Evolutionary conservation across 179 eudicot species (phyloP).

Genomic region (Silene coronaria): DNA sequence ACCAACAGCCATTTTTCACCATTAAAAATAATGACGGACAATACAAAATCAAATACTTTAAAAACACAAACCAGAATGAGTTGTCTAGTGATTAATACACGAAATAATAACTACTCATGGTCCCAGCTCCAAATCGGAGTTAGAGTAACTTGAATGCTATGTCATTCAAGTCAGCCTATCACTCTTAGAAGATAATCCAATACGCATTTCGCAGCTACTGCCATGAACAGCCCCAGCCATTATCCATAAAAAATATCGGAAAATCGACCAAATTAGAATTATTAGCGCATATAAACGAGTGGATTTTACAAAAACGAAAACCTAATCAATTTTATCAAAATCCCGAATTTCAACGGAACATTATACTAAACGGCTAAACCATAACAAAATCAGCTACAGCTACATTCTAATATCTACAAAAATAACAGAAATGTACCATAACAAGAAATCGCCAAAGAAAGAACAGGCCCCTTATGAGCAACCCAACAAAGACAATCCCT

Average conservation of each 20-base stretch:
- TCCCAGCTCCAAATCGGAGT: no score
- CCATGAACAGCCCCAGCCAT: no score
- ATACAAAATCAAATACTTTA: neutral
- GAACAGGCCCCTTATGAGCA: conserved; percentile 80
- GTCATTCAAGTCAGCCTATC: no score
- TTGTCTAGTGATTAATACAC: no score
- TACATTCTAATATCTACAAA: neutral
- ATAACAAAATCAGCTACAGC: no score
- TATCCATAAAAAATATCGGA: no score
- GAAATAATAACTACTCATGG: no score
- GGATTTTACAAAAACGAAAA: neutral
- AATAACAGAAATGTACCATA: conserved; percentile 45
- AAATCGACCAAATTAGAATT: no score
- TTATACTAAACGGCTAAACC: no score
- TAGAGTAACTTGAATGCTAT: no score
- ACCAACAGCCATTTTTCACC: no score
- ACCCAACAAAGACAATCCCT: conserved; percentile 79
- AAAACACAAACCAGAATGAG: neutral
- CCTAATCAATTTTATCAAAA: neutral
- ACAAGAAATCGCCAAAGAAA: conserved; percentile 56
- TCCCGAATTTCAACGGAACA: neutral
- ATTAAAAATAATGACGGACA: neutral
- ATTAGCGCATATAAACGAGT: neutral
- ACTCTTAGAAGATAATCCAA: neutral
- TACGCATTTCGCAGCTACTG: neutral